A percentile compares a stretch with the other conserved stretches of the same genome.
These are phyloP conservation scores for Pseudopyricularia javanii DNA, from an alignment of 2,329 filamentous ascomycete genomes.

Conservation along the genomic window DNA sequence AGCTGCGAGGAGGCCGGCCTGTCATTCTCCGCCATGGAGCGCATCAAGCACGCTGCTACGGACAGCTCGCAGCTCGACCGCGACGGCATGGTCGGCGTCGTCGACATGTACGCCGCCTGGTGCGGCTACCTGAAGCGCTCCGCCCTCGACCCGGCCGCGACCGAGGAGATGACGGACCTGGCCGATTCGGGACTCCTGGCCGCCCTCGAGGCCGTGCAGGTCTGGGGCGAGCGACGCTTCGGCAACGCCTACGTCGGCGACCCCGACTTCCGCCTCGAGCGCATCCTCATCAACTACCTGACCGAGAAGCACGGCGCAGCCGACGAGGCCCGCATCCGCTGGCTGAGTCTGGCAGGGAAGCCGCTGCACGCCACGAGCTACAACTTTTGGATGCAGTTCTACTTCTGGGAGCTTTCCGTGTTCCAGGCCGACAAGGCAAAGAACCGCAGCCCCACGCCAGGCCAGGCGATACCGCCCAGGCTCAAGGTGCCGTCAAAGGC, in stretches of 20 bases:
- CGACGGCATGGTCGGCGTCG: conserved; percentile 73
- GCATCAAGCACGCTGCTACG: conserved; percentile 86
- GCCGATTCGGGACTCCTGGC: conserved; percentile 82
- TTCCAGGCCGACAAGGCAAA: conserved; percentile 36
- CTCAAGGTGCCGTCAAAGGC: conserved; percentile 46
- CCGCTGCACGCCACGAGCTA: conserved; percentile 62
- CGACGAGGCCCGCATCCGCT: conserved; percentile 65
- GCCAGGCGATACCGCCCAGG: conserved; percentile 12
- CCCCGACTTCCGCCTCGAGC: conserved; percentile 75
- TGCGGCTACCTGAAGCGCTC: conserved; percentile 84
- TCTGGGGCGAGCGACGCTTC: conserved; percentile 65
- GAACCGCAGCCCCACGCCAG: conserved; percentile 38
- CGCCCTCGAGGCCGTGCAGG: conserved; percentile 73
- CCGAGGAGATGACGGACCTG: conserved; percentile 75
- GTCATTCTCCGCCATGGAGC: conserved; percentile 69
- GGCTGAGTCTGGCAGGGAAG: conserved; percentile 56
- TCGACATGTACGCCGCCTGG: conserved; percentile 90
- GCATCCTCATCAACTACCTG: conserved; percentile 83
- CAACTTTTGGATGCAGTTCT: conserved; percentile 90
- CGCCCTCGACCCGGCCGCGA: conserved; percentile 61
- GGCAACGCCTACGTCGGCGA: conserved; percentile 73
- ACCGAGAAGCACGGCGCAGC: conserved; percentile 72
- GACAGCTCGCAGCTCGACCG: conserved; percentile 74
- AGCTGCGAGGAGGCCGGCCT: conserved; percentile 68
- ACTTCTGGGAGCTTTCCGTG: conserved; percentile 76